Percentiles rank a stretch among this genome's conserved stretches.
Evolutionary conservation across 768 basidiomycete genomes (phyloP).

Genomic region (Termitomyces titanicus): DNA sequence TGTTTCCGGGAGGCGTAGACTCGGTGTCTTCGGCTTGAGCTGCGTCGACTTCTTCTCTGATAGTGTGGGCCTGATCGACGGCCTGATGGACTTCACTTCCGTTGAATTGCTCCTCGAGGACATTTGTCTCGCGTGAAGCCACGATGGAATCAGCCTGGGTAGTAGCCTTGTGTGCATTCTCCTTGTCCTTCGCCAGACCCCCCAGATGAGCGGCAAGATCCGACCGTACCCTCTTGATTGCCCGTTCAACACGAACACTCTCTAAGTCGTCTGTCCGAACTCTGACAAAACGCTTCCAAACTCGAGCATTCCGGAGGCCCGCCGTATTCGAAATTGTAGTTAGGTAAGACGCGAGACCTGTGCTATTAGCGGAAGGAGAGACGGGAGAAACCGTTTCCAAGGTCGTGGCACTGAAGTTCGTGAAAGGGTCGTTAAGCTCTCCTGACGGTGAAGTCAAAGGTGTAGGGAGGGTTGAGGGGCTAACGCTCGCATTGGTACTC

Average conservation of each 20-base stretch:
- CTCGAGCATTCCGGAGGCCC: slow-evolving; percentile 55
- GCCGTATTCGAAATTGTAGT: slow-evolving; percentile 72
- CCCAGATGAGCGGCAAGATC: slow-evolving; percentile 75
- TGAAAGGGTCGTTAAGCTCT: slow-evolving; percentile 64
- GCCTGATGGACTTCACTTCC: slow-evolving; percentile 35
- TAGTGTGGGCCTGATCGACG: slow-evolving; percentile 36
- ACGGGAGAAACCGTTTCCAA: slow-evolving; percentile 23
- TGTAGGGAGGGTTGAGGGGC: slow-evolving; percentile 35
- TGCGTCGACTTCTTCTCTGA: slow-evolving; percentile 21
- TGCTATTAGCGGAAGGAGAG: slow-evolving; percentile 48
- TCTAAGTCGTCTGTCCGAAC: slow-evolving; percentile 87
- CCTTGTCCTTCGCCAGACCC: slow-evolving; percentile 27
- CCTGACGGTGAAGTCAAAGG: slow-evolving; percentile 49
- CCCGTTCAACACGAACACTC: slow-evolving; percentile 81
- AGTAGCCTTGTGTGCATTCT: slow-evolving; percentile 20
- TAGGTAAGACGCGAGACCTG: slow-evolving; percentile 74
- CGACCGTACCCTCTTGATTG: slow-evolving; percentile 83
- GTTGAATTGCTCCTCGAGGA: slow-evolving; percentile 26
- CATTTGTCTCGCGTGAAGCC: slow-evolving; percentile 16
- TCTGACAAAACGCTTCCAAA: slow-evolving; percentile 84
- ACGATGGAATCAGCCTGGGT: slow-evolving; percentile 13
- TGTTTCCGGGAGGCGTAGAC: background rate
- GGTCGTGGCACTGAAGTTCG: slow-evolving; percentile 31
- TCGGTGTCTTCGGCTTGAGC: slow-evolving; percentile 12
- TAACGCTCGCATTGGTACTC: slow-evolving; percentile 28